phyloP scores from a whole-genome alignment of 179 eudicot species.

The Gypsophila paniculata region DNA sequence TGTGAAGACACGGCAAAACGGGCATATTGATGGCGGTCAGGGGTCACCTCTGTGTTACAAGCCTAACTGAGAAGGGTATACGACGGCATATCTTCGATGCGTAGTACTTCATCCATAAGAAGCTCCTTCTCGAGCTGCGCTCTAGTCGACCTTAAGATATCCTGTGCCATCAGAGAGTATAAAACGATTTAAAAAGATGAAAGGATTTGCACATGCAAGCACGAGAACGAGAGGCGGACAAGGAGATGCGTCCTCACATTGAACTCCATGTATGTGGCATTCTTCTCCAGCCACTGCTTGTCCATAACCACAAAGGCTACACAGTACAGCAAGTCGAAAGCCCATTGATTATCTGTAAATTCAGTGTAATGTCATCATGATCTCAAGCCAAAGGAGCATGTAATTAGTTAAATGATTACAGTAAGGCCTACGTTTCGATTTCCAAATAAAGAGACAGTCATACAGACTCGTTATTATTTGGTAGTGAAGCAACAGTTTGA shows the following conservation, averaged over 20 bases:
- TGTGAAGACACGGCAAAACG: not conserved
- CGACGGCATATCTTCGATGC: constrained; percentile 81
- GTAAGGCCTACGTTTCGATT: not conserved
- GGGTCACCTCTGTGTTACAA: not conserved
- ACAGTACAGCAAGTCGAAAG: constrained; percentile 78
- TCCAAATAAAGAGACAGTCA: not conserved
- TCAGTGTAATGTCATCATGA: constrained; percentile 13
- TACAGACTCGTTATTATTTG: not conserved
- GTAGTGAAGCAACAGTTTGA: no score
- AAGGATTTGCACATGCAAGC: not conserved
- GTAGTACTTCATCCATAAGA: constrained; percentile 56
- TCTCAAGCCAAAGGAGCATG: not conserved
- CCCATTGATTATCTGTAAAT: constrained; percentile 76
- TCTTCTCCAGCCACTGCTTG: constrained; percentile 70
- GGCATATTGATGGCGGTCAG: constrained; percentile 3
- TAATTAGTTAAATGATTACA: not conserved
- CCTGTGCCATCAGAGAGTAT: constrained; percentile 32
- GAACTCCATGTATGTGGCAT: constrained; percentile 82
- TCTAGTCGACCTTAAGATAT: constrained; percentile 53
- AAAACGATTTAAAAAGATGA: not conserved
- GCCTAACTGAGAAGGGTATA: constrained; percentile 47
- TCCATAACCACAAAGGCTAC: constrained; percentile 82
- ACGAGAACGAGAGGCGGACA: not conserved
- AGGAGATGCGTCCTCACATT: constrained; percentile 43
- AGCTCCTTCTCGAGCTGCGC: constrained; percentile 68